phyloP scores from a whole-genome alignment of 192 early-diverging fungal genomes.

The Linnemannia exigua region DNA sequence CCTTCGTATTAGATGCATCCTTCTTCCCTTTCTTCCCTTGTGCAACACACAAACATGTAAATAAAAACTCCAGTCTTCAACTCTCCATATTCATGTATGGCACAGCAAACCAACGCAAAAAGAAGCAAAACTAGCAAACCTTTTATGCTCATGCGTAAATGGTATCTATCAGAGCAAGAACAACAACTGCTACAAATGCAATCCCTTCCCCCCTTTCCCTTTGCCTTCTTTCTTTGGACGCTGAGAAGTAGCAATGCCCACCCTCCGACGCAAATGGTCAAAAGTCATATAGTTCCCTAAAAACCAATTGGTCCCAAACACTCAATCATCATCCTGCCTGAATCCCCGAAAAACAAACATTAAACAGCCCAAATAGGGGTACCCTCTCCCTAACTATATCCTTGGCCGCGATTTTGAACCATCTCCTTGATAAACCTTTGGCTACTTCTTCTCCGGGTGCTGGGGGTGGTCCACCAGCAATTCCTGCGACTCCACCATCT shows the following conservation, averaged over 20 bases:
- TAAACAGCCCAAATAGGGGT: constrained; percentile 10
- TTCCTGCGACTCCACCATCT: not conserved
- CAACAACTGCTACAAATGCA: no score
- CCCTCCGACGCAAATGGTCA: constrained; percentile 24
- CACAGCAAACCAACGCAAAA: no score
- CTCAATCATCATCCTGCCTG: constrained; percentile 46
- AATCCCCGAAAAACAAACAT: constrained; percentile 25
- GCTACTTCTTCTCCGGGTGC: not conserved
- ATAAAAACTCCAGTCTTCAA: no score
- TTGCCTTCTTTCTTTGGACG: no score
- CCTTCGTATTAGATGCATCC: no score
- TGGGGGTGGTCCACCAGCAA: not conserved
- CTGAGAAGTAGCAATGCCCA: constrained; percentile 20
- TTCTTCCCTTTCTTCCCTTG: not conserved
- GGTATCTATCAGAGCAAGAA: no score
- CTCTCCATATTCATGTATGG: no score
- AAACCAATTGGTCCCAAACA: constrained; percentile 36
- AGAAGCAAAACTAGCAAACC: no score
- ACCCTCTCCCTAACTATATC: constrained; percentile 32
- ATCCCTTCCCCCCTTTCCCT: no score
- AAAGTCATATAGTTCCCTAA: constrained; percentile 38
- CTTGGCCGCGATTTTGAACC: constrained; percentile 16
- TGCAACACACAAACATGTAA: constrained; percentile 1
- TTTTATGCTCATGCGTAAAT: no score
- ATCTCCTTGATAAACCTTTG: not conserved